Evolutionary conservation across 169 alveolate genomes (phyloP).

Genomic region (Eimeria acervulina): DNA sequence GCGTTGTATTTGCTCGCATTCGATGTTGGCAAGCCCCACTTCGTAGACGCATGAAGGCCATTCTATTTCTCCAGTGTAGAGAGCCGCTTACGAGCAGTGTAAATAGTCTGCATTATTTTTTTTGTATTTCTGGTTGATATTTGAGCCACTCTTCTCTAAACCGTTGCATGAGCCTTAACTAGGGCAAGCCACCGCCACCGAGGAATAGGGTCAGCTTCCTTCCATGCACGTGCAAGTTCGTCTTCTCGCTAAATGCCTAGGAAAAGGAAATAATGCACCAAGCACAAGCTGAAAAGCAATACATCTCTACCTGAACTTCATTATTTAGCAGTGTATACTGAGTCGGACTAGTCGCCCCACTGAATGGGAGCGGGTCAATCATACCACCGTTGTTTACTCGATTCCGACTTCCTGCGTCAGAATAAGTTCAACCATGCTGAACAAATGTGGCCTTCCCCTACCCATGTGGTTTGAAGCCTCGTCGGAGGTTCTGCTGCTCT

Average conservation of each 20-base stretch:
- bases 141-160: not conserved
- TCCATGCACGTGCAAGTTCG: not conserved
- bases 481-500: constrained; percentile 49
- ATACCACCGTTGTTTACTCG: not conserved
- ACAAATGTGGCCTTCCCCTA: constrained; percentile 65
- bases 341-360: not conserved
- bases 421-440: not conserved
- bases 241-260: not conserved
- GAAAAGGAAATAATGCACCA: not conserved
- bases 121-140: not conserved
- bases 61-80: not conserved
- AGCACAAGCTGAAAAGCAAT: not conserved
- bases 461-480: constrained; percentile 79
- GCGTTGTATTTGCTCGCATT: not conserved
- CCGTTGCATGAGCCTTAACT: not conserved
- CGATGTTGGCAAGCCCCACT: constrained; percentile 7
- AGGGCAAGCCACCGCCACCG: not conserved
- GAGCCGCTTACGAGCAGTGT: not conserved
- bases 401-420: not conserved
- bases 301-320: not conserved
- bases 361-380: not conserved
- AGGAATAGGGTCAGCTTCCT: not conserved
- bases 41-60: not conserved
- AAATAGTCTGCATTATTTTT: not conserved
- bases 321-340: not conserved